Evolutionary conservation across 2,329 filamentous ascomycete species (phyloP).

Genomic region (Ophiocordyceps camponoti-rufipedis): DNA sequence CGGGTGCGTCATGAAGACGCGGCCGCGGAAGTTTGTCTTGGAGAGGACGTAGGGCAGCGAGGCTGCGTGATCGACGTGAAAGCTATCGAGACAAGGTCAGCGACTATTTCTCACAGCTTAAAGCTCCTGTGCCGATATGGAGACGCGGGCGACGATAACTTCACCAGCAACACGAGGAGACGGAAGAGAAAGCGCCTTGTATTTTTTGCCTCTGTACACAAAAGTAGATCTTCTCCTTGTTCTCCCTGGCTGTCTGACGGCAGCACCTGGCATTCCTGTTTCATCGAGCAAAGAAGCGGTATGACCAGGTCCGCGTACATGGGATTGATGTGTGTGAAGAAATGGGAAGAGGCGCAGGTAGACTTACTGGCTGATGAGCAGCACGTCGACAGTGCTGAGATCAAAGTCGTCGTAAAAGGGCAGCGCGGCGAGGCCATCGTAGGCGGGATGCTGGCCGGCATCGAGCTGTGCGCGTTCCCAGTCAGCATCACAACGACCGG

Average conservation of each 20-base stretch:
- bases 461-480: constrained; percentile 48
- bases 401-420: constrained; percentile 99
- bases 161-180: constrained; percentile 2
- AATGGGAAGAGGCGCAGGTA: not conserved
- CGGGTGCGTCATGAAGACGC: constrained; percentile 97
- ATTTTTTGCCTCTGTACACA: constrained; percentile 17
- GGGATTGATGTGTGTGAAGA: not conserved
- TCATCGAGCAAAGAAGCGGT: not conserved
- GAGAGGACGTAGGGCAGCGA: constrained; percentile 94
- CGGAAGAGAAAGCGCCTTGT: constrained; percentile 12
- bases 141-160: not conserved
- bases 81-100: constrained; percentile 37
- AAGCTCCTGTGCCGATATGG: not conserved
- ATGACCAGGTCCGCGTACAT: not conserved
- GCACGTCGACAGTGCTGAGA: constrained; percentile 87
- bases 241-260: no score
- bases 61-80: constrained; percentile 95
- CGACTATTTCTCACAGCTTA: not conserved
- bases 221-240: not conserved
- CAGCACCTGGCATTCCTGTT: not conserved
- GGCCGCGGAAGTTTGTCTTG: constrained; percentile 93
- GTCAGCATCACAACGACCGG: not conserved
- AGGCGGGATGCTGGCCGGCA: constrained; percentile 90
- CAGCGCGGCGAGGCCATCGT: constrained; percentile 81
- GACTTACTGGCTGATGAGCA: constrained; percentile 96